These are phyloP conservation scores for Fusarium protoensiforme DNA, from an alignment of 2,329 filamentous ascomycete genomes.

Conservation along the genomic window DNA sequence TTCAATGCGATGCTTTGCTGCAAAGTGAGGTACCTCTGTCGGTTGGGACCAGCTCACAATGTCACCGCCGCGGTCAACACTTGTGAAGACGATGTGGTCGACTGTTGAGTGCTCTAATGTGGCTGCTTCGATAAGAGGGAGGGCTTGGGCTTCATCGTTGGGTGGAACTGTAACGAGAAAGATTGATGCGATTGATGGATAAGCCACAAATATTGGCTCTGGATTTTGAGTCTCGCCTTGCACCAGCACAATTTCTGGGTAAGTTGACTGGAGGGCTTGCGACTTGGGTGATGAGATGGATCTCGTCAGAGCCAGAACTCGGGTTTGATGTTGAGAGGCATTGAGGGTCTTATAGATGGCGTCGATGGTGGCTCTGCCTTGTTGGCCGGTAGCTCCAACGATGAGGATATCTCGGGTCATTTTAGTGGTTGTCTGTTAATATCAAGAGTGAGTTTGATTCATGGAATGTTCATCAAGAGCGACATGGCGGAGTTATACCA, in stretches of 20 bases:
- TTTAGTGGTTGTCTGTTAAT: neutral
- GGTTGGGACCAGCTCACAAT: constrained; percentile 15
- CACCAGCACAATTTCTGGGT: constrained; percentile 17
- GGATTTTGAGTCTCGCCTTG: constrained; percentile 14
- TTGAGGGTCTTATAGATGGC: constrained; percentile 4
- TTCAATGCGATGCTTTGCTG: constrained; percentile 33
- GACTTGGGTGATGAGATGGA: constrained; percentile 8
- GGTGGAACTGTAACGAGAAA: constrained; percentile 44
- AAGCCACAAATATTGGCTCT: constrained; percentile 27
- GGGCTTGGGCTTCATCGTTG: constrained; percentile 37
- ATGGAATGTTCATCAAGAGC: neutral
- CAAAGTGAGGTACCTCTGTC: constrained; percentile 32
- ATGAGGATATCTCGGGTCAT: constrained; percentile 25
- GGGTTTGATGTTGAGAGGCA: neutral
- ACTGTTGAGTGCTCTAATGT: constrained; percentile 1
- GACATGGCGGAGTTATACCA: neutral
- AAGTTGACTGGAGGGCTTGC: neutral
- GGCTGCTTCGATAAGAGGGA: constrained; percentile 41
- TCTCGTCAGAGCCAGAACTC: constrained; percentile 14
- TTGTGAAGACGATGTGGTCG: constrained; percentile 34
- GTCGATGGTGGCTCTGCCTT: constrained; percentile 26
- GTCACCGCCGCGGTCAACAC: constrained; percentile 30
- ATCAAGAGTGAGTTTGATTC: neutral
- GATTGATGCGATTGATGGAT: constrained; percentile 36
- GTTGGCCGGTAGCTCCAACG: constrained; percentile 30